phyloP scores from a whole-genome alignment of 257 asterid genomes.

The Plantago elongata region DNA sequence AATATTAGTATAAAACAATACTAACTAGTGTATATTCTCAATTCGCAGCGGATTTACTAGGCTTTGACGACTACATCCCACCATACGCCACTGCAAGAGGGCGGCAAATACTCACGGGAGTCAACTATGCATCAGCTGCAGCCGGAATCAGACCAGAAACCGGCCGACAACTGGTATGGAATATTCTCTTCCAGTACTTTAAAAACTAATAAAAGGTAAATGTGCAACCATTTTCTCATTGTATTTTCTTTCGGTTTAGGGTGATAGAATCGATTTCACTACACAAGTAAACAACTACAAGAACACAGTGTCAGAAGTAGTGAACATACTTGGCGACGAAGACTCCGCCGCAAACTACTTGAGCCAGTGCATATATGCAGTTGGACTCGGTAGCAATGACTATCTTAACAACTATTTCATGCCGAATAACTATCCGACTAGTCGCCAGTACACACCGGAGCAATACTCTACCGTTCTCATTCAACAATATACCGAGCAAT shows the following conservation, averaged over 20 bases:
- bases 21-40: background rate
- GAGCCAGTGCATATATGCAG: conserved; percentile 43
- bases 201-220: background rate
- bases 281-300: conserved; percentile 48
- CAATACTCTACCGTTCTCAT: conserved; percentile 51
- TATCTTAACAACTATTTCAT: conserved; percentile 61
- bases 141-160: conserved; percentile 85
- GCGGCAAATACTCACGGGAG: conserved; percentile 55
- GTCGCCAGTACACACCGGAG: conserved; percentile 36
- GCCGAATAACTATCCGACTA: conserved; percentile 37
- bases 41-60: conserved; percentile 59
- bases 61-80: conserved; percentile 53
- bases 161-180: conserved; percentile 63
- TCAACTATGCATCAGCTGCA: conserved; percentile 83
- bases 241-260: conserved; percentile 30
- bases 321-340: conserved; percentile 48
- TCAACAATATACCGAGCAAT: conserved; percentile 44
- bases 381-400: conserved; percentile 62
- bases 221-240: background rate
- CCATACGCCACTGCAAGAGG: conserved; percentile 58
- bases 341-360: conserved; percentile 40
- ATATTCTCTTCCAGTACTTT: background rate
- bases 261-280: conserved; percentile 42
- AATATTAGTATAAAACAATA: background rate
- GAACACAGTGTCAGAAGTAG: conserved; percentile 39